Percentiles rank a stretch among this genome's conserved stretches.
phyloP scores from a whole-genome alignment of 352 stramenopile species.

The Discostella stelligera region DNA sequence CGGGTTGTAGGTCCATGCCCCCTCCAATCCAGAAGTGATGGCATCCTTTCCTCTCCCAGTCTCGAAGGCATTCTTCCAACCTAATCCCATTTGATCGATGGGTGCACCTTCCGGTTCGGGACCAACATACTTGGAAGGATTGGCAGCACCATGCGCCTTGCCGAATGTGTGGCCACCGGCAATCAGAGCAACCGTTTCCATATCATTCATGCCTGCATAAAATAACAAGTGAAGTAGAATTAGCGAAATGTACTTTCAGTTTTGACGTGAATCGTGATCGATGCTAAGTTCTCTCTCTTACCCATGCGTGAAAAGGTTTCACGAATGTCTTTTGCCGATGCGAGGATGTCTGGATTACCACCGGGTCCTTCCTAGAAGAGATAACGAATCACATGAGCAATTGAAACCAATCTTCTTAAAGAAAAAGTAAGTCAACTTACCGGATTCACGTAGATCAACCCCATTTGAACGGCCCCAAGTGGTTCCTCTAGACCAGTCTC shows the following conservation, averaged over 20 bases:
- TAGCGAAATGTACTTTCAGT: too few relatives aligned
- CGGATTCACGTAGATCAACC: conserved; percentile 81
- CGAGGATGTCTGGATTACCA: conserved; percentile 61
- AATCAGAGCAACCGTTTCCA: conserved; percentile 79
- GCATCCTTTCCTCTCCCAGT: conserved; percentile 62
- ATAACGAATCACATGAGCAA: not conserved
- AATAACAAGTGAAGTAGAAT: too few relatives aligned
- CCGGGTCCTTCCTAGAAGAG: conserved; percentile 53
- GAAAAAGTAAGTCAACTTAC: conserved; percentile 18
- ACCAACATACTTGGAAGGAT: conserved; percentile 60
- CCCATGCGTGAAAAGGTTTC: conserved; percentile 76
- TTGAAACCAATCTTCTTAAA: not conserved
- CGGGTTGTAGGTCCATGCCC: conserved; percentile 70
- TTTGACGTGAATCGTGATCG: too few relatives aligned
- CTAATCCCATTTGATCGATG: conserved; percentile 69
- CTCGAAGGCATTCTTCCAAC: conserved; percentile 63
- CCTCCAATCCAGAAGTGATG: conserved; percentile 72
- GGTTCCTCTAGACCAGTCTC: conserved; percentile 58
- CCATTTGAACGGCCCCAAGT: conserved; percentile 71
- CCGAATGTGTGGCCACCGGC: conserved; percentile 79
- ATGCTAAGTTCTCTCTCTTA: too few relatives aligned
- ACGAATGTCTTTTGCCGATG: conserved; percentile 69
- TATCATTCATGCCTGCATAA: conserved; percentile 59
- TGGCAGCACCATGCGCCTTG: conserved; percentile 70
- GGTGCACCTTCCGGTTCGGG: conserved; percentile 61